Base-by-base conservation (phyloP, 1,284 basidiomycete species). In the Microbotryomycetes sp. region DNA sequence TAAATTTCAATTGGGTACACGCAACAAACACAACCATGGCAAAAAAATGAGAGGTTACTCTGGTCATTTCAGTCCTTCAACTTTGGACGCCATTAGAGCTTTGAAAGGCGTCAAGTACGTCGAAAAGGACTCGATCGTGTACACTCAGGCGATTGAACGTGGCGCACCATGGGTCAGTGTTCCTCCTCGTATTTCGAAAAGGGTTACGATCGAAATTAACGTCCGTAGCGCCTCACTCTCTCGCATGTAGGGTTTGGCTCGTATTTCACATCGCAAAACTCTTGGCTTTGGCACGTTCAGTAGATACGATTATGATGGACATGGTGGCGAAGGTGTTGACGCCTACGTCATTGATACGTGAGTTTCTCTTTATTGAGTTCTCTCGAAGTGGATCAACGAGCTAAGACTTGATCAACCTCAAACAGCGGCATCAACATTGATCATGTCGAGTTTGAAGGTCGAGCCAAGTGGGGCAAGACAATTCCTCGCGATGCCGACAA, bases 21-120 rank as follows among this genome's bases (percentile, higher is more conserved):
- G 60, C 54, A 58, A 56, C 29, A 22, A 12, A 22, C 49, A 23
- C 28, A 23, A 22, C 14, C 36, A 53, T 19, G 51, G 46, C 53
- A 36, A 45, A 32, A 52, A 50, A 25, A 56, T 70, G 89, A 73
- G 85, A 83, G 92, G 90, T 31, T 92, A 93, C 79, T 83, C 93
- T 51, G 94, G 93, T 58, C 81, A 80, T 72, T 97, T 99, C 81
- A 83, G 86, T 42, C 77, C 83, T 49, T 77, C 79, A 54, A 86
- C 88, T 47, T 76, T 99, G 65, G 82, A 90, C 58, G 82, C 84
- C 72, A 87, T 99, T 74, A 84, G 94, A 59, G 77, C 81, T 54
- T 82, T 88, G 80, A 92, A 93, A 22, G 92, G 94, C 76, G 92
- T 99, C 54, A 89, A 86, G 31, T 94, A 88, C 74, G 81, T 99